Percentiles rank a stretch among this genome's conserved stretches.
phyloP scores from a whole-genome alignment of 306 rosid genomes.

The Cicer yamashitae region DNA sequence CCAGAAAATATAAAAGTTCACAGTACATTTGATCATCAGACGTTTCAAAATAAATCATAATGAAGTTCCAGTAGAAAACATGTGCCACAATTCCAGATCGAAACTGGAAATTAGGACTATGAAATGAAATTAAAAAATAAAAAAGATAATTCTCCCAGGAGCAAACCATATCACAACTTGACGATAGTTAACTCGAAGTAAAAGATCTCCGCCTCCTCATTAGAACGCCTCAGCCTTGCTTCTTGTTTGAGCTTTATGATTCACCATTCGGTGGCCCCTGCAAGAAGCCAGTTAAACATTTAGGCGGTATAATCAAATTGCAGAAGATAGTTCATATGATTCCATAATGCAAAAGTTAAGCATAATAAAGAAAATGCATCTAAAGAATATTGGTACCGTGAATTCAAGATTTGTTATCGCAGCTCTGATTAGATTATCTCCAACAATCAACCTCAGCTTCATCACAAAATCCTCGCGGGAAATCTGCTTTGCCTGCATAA shows the following conservation, averaged over 20 bases:
- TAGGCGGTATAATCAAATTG: constrained; percentile 4
- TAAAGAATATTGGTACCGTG: constrained; percentile 51
- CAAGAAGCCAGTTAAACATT: constrained; percentile 42
- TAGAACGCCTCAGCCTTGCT: constrained; percentile 37
- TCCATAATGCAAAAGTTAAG: not conserved
- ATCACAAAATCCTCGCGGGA: constrained; percentile 71
- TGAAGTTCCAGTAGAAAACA: not conserved
- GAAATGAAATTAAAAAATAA: not conserved
- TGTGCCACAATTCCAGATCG: not conserved
- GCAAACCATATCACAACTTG: constrained; percentile 48
- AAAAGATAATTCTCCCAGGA: constrained; percentile 20
- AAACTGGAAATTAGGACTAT: not conserved
- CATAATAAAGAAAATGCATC: not conserved
- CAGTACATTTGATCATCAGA: not conserved
- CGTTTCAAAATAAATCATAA: constrained; percentile 22
- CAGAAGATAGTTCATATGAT: not conserved
- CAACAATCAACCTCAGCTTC: constrained; percentile 74
- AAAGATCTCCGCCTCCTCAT: constrained; percentile 35
- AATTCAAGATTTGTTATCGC: constrained; percentile 61
- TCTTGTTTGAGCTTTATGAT: constrained; percentile 5
- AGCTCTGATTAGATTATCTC: constrained; percentile 74
- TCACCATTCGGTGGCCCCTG: constrained; percentile 52
- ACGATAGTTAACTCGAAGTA: constrained; percentile 21
- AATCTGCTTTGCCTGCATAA: constrained; percentile 66
- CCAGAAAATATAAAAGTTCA: constrained; percentile 1